Evolutionary conservation across 2,329 filamentous ascomycete genomes (phyloP).

Genomic region (Claviceps africana): DNA sequence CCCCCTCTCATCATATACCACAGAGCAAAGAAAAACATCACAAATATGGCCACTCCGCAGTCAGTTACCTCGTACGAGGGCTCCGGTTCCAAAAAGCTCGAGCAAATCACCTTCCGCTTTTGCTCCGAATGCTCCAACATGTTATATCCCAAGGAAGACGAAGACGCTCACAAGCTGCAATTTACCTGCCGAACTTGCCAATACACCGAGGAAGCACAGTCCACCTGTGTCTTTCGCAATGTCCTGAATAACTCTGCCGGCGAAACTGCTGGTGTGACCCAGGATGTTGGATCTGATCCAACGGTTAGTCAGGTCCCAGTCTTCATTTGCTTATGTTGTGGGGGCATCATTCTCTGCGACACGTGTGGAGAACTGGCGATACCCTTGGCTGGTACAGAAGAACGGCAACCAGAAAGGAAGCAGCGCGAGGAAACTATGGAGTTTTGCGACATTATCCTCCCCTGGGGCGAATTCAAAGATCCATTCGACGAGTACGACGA

Average conservation of each 20-base stretch:
- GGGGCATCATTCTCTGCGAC: constrained; percentile 28
- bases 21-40: not conserved
- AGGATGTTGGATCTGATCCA: constrained; percentile 93
- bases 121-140: constrained; percentile 99
- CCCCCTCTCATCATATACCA: not conserved
- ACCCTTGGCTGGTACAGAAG: constrained; percentile 9
- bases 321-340: constrained; percentile 33
- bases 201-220: constrained; percentile 74
- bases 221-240: constrained; percentile 91
- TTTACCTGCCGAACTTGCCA: constrained; percentile 94
- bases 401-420: not conserved
- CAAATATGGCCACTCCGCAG: constrained; percentile 42
- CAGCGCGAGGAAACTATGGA: constrained; percentile 13
- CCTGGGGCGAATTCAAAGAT: constrained; percentile 16
- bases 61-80: constrained; percentile 31
- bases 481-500: constrained; percentile 26
- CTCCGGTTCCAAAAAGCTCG: constrained; percentile 36
- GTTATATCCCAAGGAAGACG: constrained; percentile 93
- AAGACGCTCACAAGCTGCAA: constrained; percentile 67
- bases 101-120: constrained; percentile 93
- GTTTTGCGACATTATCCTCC: constrained; percentile 15
- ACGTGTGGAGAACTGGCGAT: constrained; percentile 20
- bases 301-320: constrained; percentile 65
- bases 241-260: constrained; percentile 80
- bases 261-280: constrained; percentile 92